Conservation (phyloP, 2,329 filamentous ascomycete genomes). For the Cladosporium sp. region DNA sequence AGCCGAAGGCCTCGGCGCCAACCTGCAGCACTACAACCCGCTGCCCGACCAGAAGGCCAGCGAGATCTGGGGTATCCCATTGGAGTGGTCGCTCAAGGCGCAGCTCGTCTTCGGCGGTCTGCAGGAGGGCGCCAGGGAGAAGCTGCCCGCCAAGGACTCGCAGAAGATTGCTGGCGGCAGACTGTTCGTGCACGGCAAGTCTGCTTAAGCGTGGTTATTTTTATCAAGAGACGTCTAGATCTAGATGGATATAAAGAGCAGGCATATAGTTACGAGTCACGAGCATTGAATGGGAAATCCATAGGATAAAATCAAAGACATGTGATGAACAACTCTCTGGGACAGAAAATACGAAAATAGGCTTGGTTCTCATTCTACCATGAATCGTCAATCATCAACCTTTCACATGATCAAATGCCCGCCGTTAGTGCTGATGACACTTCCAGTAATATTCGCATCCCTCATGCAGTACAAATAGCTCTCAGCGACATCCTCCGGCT, state of each 20-base stretch:
- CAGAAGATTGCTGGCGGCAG: constrained; percentile 26
- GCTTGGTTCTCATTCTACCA: too few species aligned
- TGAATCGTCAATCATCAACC: too few species aligned
- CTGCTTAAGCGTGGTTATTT: neutral
- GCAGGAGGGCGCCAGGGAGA: constrained; percentile 42
- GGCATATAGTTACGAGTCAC: neutral
- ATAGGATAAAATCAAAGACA: neutral
- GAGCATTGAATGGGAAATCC: neutral
- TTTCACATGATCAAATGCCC: constrained; percentile 22
- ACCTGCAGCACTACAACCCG: constrained; percentile 29
- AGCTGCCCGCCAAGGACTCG: constrained; percentile 24
- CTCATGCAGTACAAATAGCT: constrained; percentile 46
- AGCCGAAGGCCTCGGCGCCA: constrained; percentile 27
- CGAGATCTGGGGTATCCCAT: constrained; percentile 65
- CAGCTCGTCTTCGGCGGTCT: constrained; percentile 70
- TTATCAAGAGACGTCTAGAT: neutral
- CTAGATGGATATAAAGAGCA: neutral
- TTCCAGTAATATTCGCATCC: constrained; percentile 45
- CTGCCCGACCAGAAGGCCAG: constrained; percentile 71
- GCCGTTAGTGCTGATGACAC: constrained; percentile 36
- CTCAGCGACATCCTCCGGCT: constrained; percentile 43
- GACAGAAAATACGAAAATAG: too few species aligned
- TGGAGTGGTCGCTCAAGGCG: constrained; percentile 70
- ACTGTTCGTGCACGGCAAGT: constrained; percentile 25
- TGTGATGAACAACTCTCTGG: too few species aligned